Base-by-base conservation (phyloP, 2,329 filamentous ascomycete genomes). In the Paecilomyces variotii region DNA sequence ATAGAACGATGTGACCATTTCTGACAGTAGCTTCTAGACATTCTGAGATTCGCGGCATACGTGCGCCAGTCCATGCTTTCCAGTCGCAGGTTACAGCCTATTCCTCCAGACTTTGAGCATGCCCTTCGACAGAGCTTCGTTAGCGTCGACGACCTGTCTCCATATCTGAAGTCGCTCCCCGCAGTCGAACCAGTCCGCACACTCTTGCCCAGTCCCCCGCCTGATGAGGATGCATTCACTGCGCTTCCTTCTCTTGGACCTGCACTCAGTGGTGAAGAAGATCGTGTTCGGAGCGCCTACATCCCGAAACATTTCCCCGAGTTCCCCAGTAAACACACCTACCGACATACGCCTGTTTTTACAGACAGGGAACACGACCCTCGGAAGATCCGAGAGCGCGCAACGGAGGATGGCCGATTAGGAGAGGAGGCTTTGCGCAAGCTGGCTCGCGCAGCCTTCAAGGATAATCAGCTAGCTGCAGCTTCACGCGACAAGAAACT, bases 381-480 rank as follows among this genome's bases (percentile, higher is more conserved):
- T 2, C 76, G 83, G 39, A 80, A 78, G 62, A 82, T 87, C 53
- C 74, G 84, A 39, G 86, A 88, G 67, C 79, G 80, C 59, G 85
- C 85, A 3, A 87, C 84, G 2, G 80, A 87, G 65, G 86, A 88
- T 67, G 85, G 85, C 12, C 80, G 86, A 53, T 71, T 85, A 60
- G 86, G 85, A 6, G 86, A 88, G 68, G 82, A 87, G 65, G 85
- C 85, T 24, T 70, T 88, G 62, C 76, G 85, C 54, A 86, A 84
- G 65, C 74, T 88, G 67, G 78, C 80, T 3, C 81, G 82, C 27
- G 79, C 79, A 1, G 75, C 74, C 11, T 74, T 71, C 58, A 72
- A 77, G 60, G 68, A 77, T 55, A 74, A 74, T 25, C 70, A 76
- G 35, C 66, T 68, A 2, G 75, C 75, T 56, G 72, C 73, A 12